Base-by-base conservation (phyloP, 2,329 filamentous ascomycete species). In the Xylaria hypoxylon region DNA sequence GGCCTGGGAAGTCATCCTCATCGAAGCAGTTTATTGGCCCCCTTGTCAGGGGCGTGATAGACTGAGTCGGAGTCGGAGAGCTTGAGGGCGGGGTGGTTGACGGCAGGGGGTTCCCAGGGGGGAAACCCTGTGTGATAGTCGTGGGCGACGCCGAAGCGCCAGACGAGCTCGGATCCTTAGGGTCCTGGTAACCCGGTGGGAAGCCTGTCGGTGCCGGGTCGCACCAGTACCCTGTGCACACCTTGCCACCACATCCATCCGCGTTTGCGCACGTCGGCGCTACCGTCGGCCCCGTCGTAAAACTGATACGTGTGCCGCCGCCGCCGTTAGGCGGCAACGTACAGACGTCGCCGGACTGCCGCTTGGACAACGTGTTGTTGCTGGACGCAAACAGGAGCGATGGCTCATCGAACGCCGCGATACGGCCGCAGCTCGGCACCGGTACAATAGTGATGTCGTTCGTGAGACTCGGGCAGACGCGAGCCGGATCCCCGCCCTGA, bases 1-100 rank as follows among this genome's bases (percentile, higher is more conserved):
- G 70, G 17, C 66, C 68, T 3, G 68, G 70, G 64, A 71, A 70
- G 19, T 70, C 63, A n/a, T 15, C 50, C 53, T 71, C 65, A 26
- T 70, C 57, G 53, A 67, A 62, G 58, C 69, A 71, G 40, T 47
- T 45, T 40, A 70, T 67, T 6, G 56, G 40, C 4, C 59, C 38
- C 10, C 61, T 40, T 28, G 31, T 57, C 15, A 70, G 62, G 5
- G 69, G 68, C 2, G 64, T 69, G 5, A 52, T 60, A 8, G 42
- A 45, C 42, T 42, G 40, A 19, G 42, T 45, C n/a, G 42, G 42
- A 45, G 42, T 22, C 7, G n/a, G 6, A 22, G 42, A 45, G n/a
- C 5, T 22, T 19, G 42, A 8, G 11, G 42, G 19, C 3, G 42
- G 5, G n/a, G 42, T 22, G 7, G 42, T 45, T 22, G 19, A 22